Base-by-base conservation (phyloP, 495 filamentous ascomycete species). In the Friedmanniomyces endolithicus region DNA sequence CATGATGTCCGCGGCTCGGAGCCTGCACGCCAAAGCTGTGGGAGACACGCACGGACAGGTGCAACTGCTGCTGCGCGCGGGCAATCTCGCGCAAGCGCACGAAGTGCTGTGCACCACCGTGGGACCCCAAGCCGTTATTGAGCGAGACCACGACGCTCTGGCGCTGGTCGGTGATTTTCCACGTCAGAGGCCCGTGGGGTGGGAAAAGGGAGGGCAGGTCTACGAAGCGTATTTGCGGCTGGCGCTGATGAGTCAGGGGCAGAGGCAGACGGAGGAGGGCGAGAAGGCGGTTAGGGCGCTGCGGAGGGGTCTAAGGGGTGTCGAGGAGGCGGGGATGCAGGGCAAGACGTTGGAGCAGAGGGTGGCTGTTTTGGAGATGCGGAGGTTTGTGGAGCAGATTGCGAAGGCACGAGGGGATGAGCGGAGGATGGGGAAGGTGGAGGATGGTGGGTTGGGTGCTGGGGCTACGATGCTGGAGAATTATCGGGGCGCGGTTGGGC, bases 1-100 rank as follows among this genome's bases (percentile, higher is more conserved):
- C 23, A 94, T 88, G 88, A 76, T 97, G 58, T 90, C 83, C 80
- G 80, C 87, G 51, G 87, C 90, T 25, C 88, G 88, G 71, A 92
- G 90, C 4, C 73, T 94, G 8, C 78, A 86, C 63, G 87, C 86
- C 56, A 81, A 88, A 37, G 75, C 81, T 55, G 78, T 74, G 47
- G 72, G 77, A 27, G 78, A 90, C 63, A 70, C 82, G 20, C 71
- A 69, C 19, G 74, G 75, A 43, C 85, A 94, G 64, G 82, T 88
- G 6, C 74, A 82, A 41, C 87, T 80, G 55, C 78, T 95, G 3
- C 76, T 96, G 56, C 78, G 78, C 48, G 90, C 86, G 8, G 77
- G 76, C 45, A 78, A 86, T 50, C 86, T 81, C 72, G 76, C 78
- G 46, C 85, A 90, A 63, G 90, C 92, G 20, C 92, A 95, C 68